Percentiles rank a stretch among this genome's conserved stretches.
Evolutionary conservation across 1,139 yeast genomes (phyloP).

Genomic region (Candida anutae): DNA sequence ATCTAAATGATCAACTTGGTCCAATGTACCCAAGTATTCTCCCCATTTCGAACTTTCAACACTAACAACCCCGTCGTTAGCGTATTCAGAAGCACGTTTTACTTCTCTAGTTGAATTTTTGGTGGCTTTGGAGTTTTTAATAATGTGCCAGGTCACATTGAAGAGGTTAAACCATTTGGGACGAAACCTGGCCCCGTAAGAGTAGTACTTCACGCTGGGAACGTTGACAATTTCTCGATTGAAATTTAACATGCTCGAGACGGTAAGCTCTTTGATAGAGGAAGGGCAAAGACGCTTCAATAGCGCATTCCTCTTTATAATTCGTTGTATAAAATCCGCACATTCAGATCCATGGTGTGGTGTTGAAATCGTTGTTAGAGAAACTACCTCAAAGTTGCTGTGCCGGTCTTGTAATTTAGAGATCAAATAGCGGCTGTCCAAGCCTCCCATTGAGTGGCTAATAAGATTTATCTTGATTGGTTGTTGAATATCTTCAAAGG

Average conservation of each 20-base stretch:
- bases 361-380: constrained; percentile 77
- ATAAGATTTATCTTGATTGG: constrained; percentile 57
- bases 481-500: constrained; percentile 11
- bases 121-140: constrained; percentile 19
- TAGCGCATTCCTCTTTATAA: constrained; percentile 9
- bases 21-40: constrained; percentile 65
- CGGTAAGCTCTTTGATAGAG: constrained; percentile 55
- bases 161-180: constrained; percentile 63
- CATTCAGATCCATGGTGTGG: constrained; percentile 86
- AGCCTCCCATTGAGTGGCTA: constrained; percentile 96
- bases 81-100: neutral
- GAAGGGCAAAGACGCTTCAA: constrained; percentile 26
- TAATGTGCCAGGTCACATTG: constrained; percentile 53
- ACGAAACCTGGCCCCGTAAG: constrained; percentile 69
- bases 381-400: constrained; percentile 44
- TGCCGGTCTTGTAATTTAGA: constrained; percentile 37
- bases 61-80: constrained; percentile 80
- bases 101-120: constrained; percentile 5
- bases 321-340: constrained; percentile 58
- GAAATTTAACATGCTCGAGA: constrained; percentile 43
- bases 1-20: constrained; percentile 78
- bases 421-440: constrained; percentile 73
- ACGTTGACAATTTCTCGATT: constrained; percentile 47
- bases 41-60: constrained; percentile 83
- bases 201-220: constrained; percentile 62